Evolutionary conservation across 208 protist species (phyloP), one percentile per base, ranked within the genome.

Genomic region (Wallacemonas sp.): DNA sequence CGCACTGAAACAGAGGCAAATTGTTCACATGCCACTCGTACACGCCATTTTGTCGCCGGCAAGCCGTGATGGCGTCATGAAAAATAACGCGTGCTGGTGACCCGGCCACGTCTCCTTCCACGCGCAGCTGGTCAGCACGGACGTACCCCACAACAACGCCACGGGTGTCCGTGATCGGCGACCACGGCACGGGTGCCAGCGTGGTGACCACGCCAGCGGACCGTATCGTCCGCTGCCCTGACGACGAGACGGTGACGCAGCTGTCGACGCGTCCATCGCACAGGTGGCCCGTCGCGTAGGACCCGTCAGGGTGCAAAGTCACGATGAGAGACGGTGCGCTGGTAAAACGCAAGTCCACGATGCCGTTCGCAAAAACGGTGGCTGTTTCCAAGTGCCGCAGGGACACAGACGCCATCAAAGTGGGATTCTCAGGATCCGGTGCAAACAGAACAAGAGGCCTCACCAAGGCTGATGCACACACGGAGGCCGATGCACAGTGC

Each of bases 281-380:
- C 46, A 30, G 24, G 15, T 12, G 39, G 22, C 30, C 39, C 0
- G 80, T 78, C 2, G 72, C 30, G 45, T 89, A 89, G 54, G 77
- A 64, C 27, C 86, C 86, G 28, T 47, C 67, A 2, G 60, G 55
- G 21, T 87, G 72, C 39, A 92, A 55, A n/a, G 77, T 53, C 22
- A 92, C 41, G 19, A 70, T 75, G 51, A 75, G 70, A 0, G 62
- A 62, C 0, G 45, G 55, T n/a, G 46, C 30, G 30, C 51, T 58
- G n/a, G 5, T n/a, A 33, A 38, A 63, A 17, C 36, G 44, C 55
- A 63, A 15, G 22, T 61, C 51, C 55, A 26, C 15, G 74, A n/a
- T 58, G 62, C 68, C 42, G 54, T 55, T 30, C 24, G 44, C 24
- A 26, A 46, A 51, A 28, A 41, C 27, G 47, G 42, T 54, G 11